A percentile compares a stretch with the other conserved stretches of the same genome.
Conservation (phyloP, 805 yeast species). For the Wickerhamiella australiensis region DNA sequence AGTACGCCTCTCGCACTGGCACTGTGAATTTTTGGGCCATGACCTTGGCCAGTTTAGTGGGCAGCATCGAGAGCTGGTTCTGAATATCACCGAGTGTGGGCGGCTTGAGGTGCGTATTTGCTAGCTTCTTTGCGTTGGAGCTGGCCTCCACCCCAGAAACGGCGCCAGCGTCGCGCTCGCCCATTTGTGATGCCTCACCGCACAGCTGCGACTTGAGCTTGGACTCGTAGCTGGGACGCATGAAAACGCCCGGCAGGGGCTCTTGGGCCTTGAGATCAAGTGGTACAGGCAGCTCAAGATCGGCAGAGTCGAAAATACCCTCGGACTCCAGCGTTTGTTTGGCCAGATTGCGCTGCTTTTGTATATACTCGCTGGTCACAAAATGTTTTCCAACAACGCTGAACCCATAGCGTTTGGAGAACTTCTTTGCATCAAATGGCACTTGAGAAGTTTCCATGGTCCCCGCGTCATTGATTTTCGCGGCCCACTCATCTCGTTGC, state of each 20-base stretch:
- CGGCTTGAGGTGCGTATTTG: background rate
- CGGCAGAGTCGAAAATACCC: slow-evolving; percentile 15
- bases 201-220: slow-evolving; percentile 4
- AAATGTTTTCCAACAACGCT: slow-evolving; percentile 4
- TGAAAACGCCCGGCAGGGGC: slow-evolving; percentile 4
- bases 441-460: slow-evolving; percentile 2
- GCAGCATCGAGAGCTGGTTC: background rate
- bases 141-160: background rate
- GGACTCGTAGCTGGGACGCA: slow-evolving; percentile 6
- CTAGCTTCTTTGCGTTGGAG: slow-evolving; percentile 1
- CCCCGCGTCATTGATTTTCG: slow-evolving; percentile 6
- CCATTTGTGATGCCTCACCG: background rate
- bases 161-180: background rate
- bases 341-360: background rate
- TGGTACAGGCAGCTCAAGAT: slow-evolving; percentile 10
- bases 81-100: slow-evolving; percentile 1
- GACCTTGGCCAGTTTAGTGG: background rate
- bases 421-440: slow-evolving; percentile 9
- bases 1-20: slow-evolving; percentile 6
- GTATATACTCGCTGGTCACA: slow-evolving; percentile 8
- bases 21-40: slow-evolving; percentile 4
- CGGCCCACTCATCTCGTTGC: slow-evolving; percentile 5
- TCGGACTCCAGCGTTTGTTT: slow-evolving; percentile 6
- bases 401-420: slow-evolving; percentile 12
- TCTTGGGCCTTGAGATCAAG: slow-evolving; percentile 12